Conservation (phyloP, 305 asterid genomes). For the Ajuga reptans region DNA sequence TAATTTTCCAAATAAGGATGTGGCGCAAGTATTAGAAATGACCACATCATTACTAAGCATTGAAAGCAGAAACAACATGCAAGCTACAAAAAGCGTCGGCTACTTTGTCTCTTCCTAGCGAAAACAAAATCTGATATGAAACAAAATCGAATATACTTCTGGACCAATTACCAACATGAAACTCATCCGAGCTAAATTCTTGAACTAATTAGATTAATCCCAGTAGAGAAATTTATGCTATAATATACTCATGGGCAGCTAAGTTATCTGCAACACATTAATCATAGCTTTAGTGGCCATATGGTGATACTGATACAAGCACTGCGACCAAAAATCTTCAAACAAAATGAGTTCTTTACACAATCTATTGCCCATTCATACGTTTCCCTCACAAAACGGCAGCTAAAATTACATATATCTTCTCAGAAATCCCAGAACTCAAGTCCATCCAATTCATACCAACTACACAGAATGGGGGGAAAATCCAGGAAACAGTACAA, state of each 20-base stretch:
- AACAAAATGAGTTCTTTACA: background rate
- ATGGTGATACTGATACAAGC: background rate
- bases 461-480: background rate
- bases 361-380: background rate
- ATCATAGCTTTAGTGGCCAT: background rate
- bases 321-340: background rate
- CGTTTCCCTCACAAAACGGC: background rate
- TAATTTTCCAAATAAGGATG: constrained; percentile 1
- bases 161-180: constrained; percentile 6
- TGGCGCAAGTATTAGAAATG: background rate
- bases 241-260: background rate
- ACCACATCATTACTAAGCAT: background rate
- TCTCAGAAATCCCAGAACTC: constrained; percentile 13
- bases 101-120: background rate
- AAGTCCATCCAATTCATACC: constrained; percentile 14
- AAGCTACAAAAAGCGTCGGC: background rate
- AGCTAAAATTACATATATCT: constrained; percentile 15
- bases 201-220: background rate
- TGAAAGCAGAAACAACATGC: background rate
- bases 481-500: background rate
- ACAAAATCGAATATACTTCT: background rate
- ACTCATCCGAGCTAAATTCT: background rate
- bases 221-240: background rate
- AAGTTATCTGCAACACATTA: constrained; percentile 7
- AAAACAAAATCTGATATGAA: background rate